Evolutionary conservation across 202 grass and related monocot genomes (phyloP), one percentile per base, ranked within the genome.

Genomic region (Schoenoplectus triqueter): DNA sequence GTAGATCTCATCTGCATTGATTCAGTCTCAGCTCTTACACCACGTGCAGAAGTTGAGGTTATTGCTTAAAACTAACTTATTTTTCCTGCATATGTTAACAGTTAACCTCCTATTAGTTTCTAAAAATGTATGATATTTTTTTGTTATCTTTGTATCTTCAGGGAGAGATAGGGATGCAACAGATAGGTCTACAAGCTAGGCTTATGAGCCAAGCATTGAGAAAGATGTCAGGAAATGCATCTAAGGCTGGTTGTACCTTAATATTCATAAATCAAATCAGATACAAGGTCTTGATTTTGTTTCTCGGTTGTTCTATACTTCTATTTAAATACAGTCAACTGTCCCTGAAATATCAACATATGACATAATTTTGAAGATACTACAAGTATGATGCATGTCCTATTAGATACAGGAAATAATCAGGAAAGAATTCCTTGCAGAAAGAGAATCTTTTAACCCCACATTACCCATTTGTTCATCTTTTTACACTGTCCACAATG

Each of bases 221-320:
- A 87, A 98, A 98, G 71, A 98, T 98, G 96, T 98, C 93, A 45
- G 93, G 96, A 47, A 98, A 98, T 92, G 96, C 96, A 21, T 98
- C 93, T 47, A 98, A 98, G 82, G 93, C 96, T 91, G 91, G 96
- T 55, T 98, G 96, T 90, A 98, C 96, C 85, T 89, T 98, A 69
- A 98, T 98, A 85, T 98, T 98, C 86, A 90, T 98, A 81, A 98
- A 98, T 94, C 96, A 98, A 83, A 98, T 98, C 89, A 90, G 96
- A 98, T 98, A 98, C 84, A 98, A 98, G 91, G 96, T 95, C 51
- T 87, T 76, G 5, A 60, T 76, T 66, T 69, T 52, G 10, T 46
- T 55, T 21, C 19, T 83, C 6, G 44, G 48, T 67, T 84, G 10
- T 67, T 89, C 11, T 69, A 41, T 67, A 80, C 21, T 81, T 89